Evolutionary conservation across 768 basidiomycete species (phyloP).

Genomic region (Termitomyces sp.): DNA sequence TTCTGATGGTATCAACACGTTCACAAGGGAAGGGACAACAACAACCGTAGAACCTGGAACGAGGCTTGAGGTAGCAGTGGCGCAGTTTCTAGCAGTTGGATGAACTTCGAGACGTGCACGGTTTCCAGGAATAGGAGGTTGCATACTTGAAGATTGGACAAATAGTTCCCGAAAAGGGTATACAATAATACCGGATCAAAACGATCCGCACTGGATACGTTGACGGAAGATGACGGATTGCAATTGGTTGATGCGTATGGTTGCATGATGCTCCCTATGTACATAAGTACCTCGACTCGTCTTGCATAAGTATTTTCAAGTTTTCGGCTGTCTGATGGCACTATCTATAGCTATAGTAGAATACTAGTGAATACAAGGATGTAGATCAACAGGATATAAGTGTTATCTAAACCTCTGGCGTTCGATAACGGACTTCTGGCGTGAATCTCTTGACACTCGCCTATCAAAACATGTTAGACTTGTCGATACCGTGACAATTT

Average conservation of each 20-base stretch:
- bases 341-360: too few species aligned
- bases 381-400: neutral
- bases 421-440: slow-evolving; percentile 80
- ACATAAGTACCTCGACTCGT: too few species aligned
- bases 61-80: slow-evolving; percentile 36
- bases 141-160: neutral
- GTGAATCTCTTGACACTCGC: slow-evolving; percentile 69
- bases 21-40: slow-evolving; percentile 39
- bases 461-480: slow-evolving; percentile 32
- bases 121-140: slow-evolving; percentile 1
- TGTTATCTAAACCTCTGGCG: slow-evolving; percentile 60
- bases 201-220: too few species aligned
- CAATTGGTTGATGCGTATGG: too few species aligned
- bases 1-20: slow-evolving; percentile 47
- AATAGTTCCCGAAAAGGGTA: too few species aligned
- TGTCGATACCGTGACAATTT: neutral
- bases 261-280: too few species aligned
- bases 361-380: neutral
- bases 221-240: too few species aligned
- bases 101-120: slow-evolving; percentile 38
- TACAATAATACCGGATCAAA: too few species aligned
- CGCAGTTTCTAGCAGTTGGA: slow-evolving; percentile 47
- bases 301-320: too few species aligned
- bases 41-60: slow-evolving; percentile 48
- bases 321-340: too few species aligned